A percentile compares a stretch with the other conserved stretches of the same genome.
Conservation (phyloP, 192 early-diverging fungal genomes). For the Dimargaris cristalligena region DNA sequence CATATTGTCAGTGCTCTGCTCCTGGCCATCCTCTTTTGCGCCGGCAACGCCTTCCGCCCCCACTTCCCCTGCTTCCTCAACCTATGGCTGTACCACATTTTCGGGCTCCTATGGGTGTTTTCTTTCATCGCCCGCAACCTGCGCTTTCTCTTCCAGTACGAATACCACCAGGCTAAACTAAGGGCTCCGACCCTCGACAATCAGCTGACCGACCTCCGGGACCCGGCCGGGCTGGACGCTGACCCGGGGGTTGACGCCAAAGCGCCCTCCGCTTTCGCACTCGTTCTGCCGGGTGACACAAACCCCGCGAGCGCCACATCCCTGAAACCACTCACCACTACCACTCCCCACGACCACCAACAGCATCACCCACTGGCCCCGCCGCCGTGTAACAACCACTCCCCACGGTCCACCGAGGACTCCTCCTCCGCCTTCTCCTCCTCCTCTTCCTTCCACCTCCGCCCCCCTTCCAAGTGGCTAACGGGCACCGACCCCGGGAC, state of each 20-base stretch:
- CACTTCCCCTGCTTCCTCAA: conserved; percentile 7
- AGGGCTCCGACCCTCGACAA: background rate
- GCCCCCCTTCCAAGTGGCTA: background rate
- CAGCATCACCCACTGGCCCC: background rate
- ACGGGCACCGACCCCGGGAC: background rate
- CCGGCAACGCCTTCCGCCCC: conserved; percentile 4
- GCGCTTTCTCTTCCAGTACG: conserved; percentile 12
- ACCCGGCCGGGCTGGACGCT: background rate
- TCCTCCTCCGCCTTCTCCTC: too few relatives aligned
- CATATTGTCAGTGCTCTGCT: conserved; percentile 5
- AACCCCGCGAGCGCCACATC: background rate
- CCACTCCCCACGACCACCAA: background rate
- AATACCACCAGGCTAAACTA: conserved; percentile 11
- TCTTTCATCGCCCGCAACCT: conserved; percentile 9
- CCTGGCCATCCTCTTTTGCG: background rate
- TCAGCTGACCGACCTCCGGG: background rate
- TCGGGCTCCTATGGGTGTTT: conserved; percentile 10
- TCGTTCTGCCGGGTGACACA: background rate
- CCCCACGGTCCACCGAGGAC: background rate
- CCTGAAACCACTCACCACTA: background rate
- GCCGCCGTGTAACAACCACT: background rate
- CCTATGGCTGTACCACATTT: conserved; percentile 1
- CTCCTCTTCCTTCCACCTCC: background rate
- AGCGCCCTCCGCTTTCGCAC: background rate
- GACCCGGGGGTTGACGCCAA: background rate